A percentile compares a stretch with the other conserved stretches of the same genome.
phyloP scores from a whole-genome alignment of 129 eudicot species.

The Helianthus tuberosus region DNA sequence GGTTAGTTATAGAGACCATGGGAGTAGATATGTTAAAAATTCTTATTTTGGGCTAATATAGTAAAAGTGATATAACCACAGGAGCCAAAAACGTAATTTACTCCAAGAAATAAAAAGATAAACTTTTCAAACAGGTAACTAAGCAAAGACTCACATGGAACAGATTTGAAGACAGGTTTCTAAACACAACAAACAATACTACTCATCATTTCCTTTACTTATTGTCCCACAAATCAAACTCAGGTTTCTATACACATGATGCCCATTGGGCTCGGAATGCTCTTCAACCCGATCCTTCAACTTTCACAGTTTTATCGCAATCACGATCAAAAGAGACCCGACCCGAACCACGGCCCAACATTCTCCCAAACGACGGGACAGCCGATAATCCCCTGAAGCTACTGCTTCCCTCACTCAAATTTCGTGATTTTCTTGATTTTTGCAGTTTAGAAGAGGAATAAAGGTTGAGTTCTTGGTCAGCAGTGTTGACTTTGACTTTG shows the following conservation, averaged over 20 bases:
- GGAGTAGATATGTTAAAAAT: too few species aligned
- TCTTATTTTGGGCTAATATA: too few species aligned
- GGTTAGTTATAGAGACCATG: too few species aligned
- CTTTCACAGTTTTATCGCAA: slow-evolving; percentile 65
- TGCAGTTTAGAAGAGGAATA: slow-evolving; percentile 57
- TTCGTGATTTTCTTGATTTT: slow-evolving; percentile 62
- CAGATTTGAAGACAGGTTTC: slow-evolving; percentile 25
- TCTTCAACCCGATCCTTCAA: slow-evolving; percentile 15
- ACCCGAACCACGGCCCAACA: slow-evolving; percentile 67
- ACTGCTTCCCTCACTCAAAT: slow-evolving; percentile 80
- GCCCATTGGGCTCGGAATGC: slow-evolving; percentile 25
- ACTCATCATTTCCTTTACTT: slow-evolving; percentile 50
- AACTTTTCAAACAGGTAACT: slow-evolving; percentile 37
- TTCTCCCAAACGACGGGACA: slow-evolving; percentile 58
- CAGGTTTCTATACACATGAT: slow-evolving; percentile 31
- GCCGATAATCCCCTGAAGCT: slow-evolving; percentile 71
- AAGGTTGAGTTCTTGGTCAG: slow-evolving; percentile 40
- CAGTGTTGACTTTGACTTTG: slow-evolving; percentile 32
- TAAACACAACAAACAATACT: slow-evolving; percentile 42
- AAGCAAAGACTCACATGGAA: slow-evolving; percentile 37
- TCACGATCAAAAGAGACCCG: slow-evolving; percentile 54
- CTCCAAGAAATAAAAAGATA: too few species aligned
- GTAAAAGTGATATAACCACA: too few species aligned
- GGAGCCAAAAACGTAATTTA: too few species aligned
- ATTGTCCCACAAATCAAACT: slow-evolving; percentile 44